A percentile compares a stretch with the other conserved stretches of the same genome.
Evolutionary conservation across 352 stramenopile species (phyloP).

Genomic region (Pythium sukuiense): DNA sequence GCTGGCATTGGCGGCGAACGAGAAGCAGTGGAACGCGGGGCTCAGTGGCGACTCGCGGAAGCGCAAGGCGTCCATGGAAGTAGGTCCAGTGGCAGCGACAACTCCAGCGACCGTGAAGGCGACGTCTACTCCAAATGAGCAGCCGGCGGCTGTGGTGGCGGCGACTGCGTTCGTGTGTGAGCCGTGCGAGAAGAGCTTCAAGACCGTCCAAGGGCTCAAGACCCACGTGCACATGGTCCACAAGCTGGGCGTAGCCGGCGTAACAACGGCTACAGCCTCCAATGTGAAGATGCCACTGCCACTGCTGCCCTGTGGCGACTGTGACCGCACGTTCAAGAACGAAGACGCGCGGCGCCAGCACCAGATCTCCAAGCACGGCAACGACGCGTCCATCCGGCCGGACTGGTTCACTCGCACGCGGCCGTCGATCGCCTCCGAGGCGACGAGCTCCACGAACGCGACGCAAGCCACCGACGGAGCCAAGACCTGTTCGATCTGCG

Average conservation of each 20-base stretch:
- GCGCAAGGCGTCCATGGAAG: conserved; percentile 10
- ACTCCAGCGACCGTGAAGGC: not conserved
- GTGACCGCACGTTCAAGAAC: conserved; percentile 71
- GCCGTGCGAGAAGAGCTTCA: conserved; percentile 65
- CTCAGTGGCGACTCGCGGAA: conserved; percentile 9
- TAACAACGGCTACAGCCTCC: not conserved
- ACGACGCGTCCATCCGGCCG: conserved; percentile 70
- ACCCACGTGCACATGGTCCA: conserved; percentile 88
- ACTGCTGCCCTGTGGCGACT: conserved; percentile 40
- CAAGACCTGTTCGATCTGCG: conserved; percentile 39
- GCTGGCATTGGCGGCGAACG: conserved; percentile 29
- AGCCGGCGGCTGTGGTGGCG: not conserved
- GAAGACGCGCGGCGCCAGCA: conserved; percentile 77
- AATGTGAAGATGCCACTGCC: conserved; percentile 3
- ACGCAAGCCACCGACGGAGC: conserved; percentile 17
- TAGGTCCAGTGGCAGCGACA: too few species aligned
- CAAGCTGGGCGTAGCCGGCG: conserved; percentile 46
- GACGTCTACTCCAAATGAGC: not conserved
- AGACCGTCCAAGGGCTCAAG: conserved; percentile 64
- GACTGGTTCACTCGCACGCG: conserved; percentile 61
- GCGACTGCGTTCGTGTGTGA: conserved; percentile 39
- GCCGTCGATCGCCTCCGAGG: conserved; percentile 7
- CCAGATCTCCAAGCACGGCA: conserved; percentile 77
- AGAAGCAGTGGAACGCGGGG: not conserved
- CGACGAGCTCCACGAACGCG: conserved; percentile 32